A percentile compares a stretch with the other conserved stretches of the same genome.
Conservation (phyloP, 2,329 filamentous ascomycete genomes). For the Colletotrichum sp. region DNA sequence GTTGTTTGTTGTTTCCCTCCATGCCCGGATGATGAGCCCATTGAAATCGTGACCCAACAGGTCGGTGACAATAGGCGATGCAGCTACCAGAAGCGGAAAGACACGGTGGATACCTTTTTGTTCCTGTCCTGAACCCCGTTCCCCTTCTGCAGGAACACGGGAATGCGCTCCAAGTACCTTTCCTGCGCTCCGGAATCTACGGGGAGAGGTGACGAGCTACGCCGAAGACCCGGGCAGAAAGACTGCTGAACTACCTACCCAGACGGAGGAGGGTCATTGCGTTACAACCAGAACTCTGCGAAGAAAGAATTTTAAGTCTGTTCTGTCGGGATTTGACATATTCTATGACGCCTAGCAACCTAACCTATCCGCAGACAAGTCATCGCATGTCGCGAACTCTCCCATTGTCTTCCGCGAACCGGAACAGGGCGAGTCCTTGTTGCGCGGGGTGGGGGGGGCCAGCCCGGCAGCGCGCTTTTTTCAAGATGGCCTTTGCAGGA, state of each 20-base stretch:
- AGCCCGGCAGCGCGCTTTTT: neutral
- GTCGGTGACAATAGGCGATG: neutral
- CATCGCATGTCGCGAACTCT: conserved; percentile 21
- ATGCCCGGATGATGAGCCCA: neutral
- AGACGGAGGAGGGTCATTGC: neutral
- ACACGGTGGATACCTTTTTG: neutral
- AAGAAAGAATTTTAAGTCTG: neutral
- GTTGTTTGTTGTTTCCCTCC: neutral
- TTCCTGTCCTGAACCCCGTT: neutral
- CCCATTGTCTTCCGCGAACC: conserved; percentile 14
- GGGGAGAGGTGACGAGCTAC: neutral
- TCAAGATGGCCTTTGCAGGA: neutral
- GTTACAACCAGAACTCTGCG: neutral
- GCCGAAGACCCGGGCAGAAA: neutral
- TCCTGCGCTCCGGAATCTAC: neutral
- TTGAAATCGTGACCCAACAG: neutral
- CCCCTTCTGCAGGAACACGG: neutral
- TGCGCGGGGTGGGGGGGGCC: neutral
- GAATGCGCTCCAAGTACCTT: neutral
- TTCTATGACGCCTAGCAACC: neutral
- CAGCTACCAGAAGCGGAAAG: neutral
- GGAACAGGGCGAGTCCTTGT: conserved; percentile 14
- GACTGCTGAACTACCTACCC: neutral
- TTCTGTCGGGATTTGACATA: conserved; percentile 12
- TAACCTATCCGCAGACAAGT: conserved; percentile 4